Base-by-base conservation (phyloP, 2,329 filamentous ascomycete species). In the Xylariomycetidae sp. region DNA sequence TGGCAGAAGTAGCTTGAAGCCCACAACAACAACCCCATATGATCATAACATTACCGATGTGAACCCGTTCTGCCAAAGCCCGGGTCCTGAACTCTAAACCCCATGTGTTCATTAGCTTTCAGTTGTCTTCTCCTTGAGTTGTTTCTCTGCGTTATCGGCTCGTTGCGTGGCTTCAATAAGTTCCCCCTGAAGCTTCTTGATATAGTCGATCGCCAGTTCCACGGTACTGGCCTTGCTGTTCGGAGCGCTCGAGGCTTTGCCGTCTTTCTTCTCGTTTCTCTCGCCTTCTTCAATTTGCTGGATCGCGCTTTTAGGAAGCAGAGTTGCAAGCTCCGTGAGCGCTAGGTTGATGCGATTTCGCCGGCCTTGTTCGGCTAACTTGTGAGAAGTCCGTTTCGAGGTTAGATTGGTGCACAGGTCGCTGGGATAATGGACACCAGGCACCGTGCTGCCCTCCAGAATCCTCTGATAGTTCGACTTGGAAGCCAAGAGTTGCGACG, bases 391-490 rank as follows among this genome's bases (percentile, higher is more conserved):
- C 33, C 90, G 82, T 65, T 98, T 98, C 3, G 88, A 95, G 0
- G 89, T 95, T 17, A 98, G 67, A 45, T 95, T 95, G 15, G 89
- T 93, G 6, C 89, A 94, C 25, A 98, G 70, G 32, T 89, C 85
- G 47, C 85, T 87, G 1, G 90, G 89, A 48, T 95, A 96, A 2
- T 83, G 84, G 10, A 95, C 83, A 10, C 90, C 90, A 0, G 89
- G 89, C 1, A 95, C 78, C 35, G 82, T 81, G 31, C 88, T 96
- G 30, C 92, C 92, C 57, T 96, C 92, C 9, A 98, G 65, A 23
- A 98, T 92, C 50, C 95, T 94, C 53, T 96, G 90, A 52, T 98
- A 98, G 53, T 98, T 98, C 2, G 90, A 96, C 58, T 96, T 96
- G 12, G 85, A 87, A 22, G 89, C 85, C 18, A 98, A 72, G 27